Evolutionary conservation across 495 filamentous ascomycete genomes (phyloP), one percentile per base, ranked within the genome.

Genomic region (Lentithecium fluviatile): DNA sequence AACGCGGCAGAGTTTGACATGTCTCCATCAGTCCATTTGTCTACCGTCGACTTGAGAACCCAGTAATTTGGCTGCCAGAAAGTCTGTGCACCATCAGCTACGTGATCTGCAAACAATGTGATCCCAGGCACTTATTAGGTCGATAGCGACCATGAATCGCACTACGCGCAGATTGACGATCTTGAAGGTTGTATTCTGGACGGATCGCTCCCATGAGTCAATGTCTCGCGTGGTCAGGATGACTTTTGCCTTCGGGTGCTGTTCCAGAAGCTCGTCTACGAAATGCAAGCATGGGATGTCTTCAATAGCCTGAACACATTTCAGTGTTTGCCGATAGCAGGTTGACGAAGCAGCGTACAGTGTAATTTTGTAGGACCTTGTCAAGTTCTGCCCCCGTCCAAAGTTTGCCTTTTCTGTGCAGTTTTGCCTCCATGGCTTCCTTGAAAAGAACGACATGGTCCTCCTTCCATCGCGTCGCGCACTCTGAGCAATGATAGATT

Each of bases 241-340:
- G 17, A 61, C 58, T 29, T 61, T 61, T 6, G 58, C 42, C 1
- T 47, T 25, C 19, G 51, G 50, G 20, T 54, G 55, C 2, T 38
- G 3, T 19, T 47, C 29, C n/a, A 61, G 1, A 1, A 61, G 26
- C 45, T 61, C 58, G 29, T 61, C 58, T 1, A 54, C 43, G 26
- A 61, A 61, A 6, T 32, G n/a, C 15, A 61, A n/a, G 20, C 58
- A 54, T 1, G 58, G 58, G 25, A 61, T 61, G 25, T 61, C 58
- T 49, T 54, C 58, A 21, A 61, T 8, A 1, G 37, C 58, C 58
- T 61, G 32, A 15, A 24, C 2, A 36, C 10, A 45, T 2, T 4
- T 2, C 17, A 10, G 15, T 1, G 25, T 36, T 37, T 7, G 29
- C 36, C 11, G 19, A 15, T 12, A 32, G 53, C 1, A 10, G 21